Evolutionary conservation across 2,329 filamentous ascomycete genomes (phyloP).

Genomic region (Pyrenochaeta sp.): DNA sequence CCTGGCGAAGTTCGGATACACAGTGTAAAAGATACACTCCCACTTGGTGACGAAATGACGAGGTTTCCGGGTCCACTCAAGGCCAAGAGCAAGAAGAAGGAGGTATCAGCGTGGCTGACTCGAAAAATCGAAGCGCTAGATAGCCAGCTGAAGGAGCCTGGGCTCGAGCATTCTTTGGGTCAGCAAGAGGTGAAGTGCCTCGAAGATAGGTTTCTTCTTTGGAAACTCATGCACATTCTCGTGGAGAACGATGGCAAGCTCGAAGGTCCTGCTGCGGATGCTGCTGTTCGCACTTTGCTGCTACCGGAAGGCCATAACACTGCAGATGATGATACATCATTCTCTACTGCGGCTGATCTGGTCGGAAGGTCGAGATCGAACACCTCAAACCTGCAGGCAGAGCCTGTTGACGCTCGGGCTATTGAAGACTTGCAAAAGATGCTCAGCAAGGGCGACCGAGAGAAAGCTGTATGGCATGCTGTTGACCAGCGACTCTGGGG

Average conservation of each 20-base stretch:
- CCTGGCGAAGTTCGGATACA: slow-evolving; percentile 83
- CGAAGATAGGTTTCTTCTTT: slow-evolving; percentile 82
- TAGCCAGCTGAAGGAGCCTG: slow-evolving; percentile 53
- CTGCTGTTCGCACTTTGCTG: slow-evolving; percentile 77
- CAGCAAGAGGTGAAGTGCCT: slow-evolving; percentile 71
- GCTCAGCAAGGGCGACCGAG: slow-evolving; percentile 81
- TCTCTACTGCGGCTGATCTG: slow-evolving; percentile 47
- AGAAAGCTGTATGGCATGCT: slow-evolving; percentile 91
- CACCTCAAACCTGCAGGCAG: slow-evolving; percentile 53
- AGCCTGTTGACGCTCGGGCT: slow-evolving; percentile 72
- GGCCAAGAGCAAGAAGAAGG: slow-evolving; percentile 94
- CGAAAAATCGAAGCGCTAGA: slow-evolving; percentile 79
- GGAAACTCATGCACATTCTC: slow-evolving; percentile 83
- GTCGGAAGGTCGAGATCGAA: slow-evolving; percentile 43
- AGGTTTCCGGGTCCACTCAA: slow-evolving; percentile 92
- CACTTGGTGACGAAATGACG: slow-evolving; percentile 73
- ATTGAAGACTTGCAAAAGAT: slow-evolving; percentile 76
- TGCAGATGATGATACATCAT: slow-evolving; percentile 30
- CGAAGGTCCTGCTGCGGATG: slow-evolving; percentile 76
- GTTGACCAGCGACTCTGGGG: slow-evolving; percentile 95
- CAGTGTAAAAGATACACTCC: slow-evolving; percentile 75
- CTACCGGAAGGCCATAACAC: slow-evolving; percentile 61
- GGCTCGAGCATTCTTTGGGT: slow-evolving; percentile 60
- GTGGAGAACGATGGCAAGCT: slow-evolving; percentile 86
- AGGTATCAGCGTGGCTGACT: slow-evolving; percentile 80